These are phyloP conservation scores for Hypholoma fasciculare DNA, from an alignment of 768 basidiomycete species.

Conservation along the genomic window DNA sequence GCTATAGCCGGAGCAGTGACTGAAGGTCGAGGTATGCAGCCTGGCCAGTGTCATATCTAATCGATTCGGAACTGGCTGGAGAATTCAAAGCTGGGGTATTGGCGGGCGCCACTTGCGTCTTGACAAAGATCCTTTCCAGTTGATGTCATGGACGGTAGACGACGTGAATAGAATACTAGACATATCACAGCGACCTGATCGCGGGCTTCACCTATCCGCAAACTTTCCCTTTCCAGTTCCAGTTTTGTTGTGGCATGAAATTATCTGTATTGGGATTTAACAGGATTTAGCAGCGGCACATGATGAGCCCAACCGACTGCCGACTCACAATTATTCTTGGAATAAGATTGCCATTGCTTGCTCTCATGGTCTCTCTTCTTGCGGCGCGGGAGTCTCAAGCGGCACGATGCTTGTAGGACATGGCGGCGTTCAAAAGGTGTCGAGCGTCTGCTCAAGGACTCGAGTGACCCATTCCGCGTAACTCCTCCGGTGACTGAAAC, in stretches of 20 bases:
- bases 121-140: constrained; percentile 19
- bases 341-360: constrained; percentile 3
- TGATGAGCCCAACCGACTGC: constrained; percentile 5
- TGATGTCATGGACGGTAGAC: constrained; percentile 15
- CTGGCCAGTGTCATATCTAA: neutral
- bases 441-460: constrained; percentile 1
- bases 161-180: constrained; percentile 4
- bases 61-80: neutral
- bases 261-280: constrained; percentile 5
- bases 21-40: constrained; percentile 2
- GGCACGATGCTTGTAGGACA: constrained; percentile 1
- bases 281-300: neutral
- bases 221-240: neutral
- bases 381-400: constrained; percentile 16
- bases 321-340: constrained; percentile 10
- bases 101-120: neutral
- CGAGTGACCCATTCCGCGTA: neutral
- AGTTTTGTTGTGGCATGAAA: too few relatives aligned
- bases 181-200: constrained; percentile 26
- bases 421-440: neutral
- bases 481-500: neutral
- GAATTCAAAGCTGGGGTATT: neutral
- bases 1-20: constrained; percentile 2
- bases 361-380: constrained; percentile 6
- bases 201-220: constrained; percentile 6